Base-by-base conservation (phyloP, 305 asterid genomes). In the Salvia sclarea region DNA sequence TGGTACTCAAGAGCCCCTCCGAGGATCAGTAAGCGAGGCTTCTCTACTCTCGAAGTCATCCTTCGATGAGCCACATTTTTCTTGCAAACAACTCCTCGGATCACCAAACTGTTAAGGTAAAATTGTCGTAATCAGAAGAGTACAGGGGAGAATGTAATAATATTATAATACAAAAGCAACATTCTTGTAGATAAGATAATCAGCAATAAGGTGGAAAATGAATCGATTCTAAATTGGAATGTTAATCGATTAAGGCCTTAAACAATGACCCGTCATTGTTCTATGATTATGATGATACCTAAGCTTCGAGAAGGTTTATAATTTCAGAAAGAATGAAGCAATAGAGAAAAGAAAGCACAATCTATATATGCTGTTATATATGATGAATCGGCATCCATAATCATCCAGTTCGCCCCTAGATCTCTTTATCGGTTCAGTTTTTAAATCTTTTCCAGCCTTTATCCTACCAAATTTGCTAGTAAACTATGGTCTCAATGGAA, bases 1-100 rank as follows among this genome's bases (percentile, higher is more conserved):
- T 94, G 99, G 73, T 94, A 94, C 78, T 94, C 97, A 61, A 94
- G 97, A 70, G 96, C 98, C 52, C 99, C 99, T 68, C 96, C 97
- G 43, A 94, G 97, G 82, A 94, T 89, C 53, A 94, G 76, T 66
- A 91, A 73, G 52, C 95, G 96, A 60, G 99, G 88, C 72, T 84
- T 94, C 83, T 87, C 99, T 70, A 91, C 79, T 75, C 88, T 91
- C 64, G 99, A 83, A 56, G 89, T 72, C 99, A 94, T 94, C 79
- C 98, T 82, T 60, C 97, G 82, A 81, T 91, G 99, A 76, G 98
- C 99, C 71, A 94, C 93, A 62, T 94, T 91, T 81, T 85, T 94
- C 84, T 86, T 91, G 85, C 94, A 94, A 71, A 94, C 97, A 77
- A 94, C 83, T 80, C 99, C 99, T 79, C 84, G 87, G 76, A 91